Percentiles rank a stretch among this genome's conserved stretches.
These are phyloP conservation scores for Saturnispora diversa DNA, from an alignment of 805 yeast species.

Conservation along the genomic window DNA sequence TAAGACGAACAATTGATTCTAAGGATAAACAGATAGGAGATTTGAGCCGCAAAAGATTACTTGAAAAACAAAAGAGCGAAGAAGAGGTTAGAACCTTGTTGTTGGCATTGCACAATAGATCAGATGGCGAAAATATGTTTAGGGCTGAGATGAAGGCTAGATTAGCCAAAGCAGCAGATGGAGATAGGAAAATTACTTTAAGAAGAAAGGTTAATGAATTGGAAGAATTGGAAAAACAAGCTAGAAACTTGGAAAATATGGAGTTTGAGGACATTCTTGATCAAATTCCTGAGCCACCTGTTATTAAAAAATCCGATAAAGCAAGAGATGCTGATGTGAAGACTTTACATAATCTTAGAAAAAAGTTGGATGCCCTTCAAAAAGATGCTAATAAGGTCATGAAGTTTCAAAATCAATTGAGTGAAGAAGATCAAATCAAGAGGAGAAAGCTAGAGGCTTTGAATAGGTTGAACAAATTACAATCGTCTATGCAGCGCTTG, in stretches of 20 bases:
- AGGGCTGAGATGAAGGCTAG: slow-evolving; percentile 19
- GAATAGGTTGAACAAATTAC: slow-evolving; percentile 64
- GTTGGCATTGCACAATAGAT: slow-evolving; percentile 45
- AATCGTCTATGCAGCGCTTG: slow-evolving; percentile 30
- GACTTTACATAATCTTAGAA: slow-evolving; percentile 47
- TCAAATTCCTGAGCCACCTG: slow-evolving; percentile 13
- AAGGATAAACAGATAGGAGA: slow-evolving; percentile 57
- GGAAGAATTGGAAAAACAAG: slow-evolving; percentile 59
- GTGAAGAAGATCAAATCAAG: slow-evolving; percentile 45
- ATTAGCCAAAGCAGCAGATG: slow-evolving; percentile 9
- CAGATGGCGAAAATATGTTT: slow-evolving; percentile 21
- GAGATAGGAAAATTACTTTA: slow-evolving; percentile 7
- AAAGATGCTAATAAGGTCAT: slow-evolving; percentile 69
- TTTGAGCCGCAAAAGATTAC: slow-evolving; percentile 45
- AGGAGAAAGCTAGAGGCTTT: slow-evolving; percentile 59
- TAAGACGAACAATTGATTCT: slow-evolving; percentile 54
- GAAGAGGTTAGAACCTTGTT: slow-evolving; percentile 68
- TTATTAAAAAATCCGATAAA: slow-evolving; percentile 1
- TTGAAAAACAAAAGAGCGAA: slow-evolving; percentile 70
- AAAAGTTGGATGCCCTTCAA: slow-evolving; percentile 54
- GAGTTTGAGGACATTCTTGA: slow-evolving; percentile 54
- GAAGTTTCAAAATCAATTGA: slow-evolving; percentile 46
- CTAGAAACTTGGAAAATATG: slow-evolving; percentile 77
- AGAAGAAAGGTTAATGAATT: slow-evolving; percentile 10
- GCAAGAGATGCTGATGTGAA: slow-evolving; percentile 43